Evolutionary conservation across 1,139 yeast species (phyloP).

Genomic region (Barnettozyma hawaiiensis): DNA sequence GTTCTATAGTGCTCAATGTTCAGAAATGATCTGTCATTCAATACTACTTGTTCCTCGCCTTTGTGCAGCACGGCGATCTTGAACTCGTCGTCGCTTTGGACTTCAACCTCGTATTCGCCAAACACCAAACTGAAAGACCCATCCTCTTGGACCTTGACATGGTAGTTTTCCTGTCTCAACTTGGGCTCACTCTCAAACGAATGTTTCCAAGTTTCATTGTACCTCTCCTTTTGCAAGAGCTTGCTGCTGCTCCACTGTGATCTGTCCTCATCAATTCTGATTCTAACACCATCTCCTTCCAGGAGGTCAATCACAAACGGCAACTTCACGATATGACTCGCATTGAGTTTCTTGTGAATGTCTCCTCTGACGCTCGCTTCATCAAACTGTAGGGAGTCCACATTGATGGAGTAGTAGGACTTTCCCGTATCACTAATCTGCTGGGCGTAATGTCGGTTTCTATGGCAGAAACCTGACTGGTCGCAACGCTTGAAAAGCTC

Average conservation of each 20-base stretch:
- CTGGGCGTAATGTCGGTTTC: constrained; percentile 70
- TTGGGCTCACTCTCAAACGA: constrained; percentile 39
- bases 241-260: constrained; percentile 30
- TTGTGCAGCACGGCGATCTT: constrained; percentile 43
- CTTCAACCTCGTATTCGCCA: constrained; percentile 40
- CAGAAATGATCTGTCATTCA: constrained; percentile 66
- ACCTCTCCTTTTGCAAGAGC: constrained; percentile 41
- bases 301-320: constrained; percentile 56
- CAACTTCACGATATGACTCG: constrained; percentile 28
- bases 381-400: constrained; percentile 32
- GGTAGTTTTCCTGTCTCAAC: constrained; percentile 4
- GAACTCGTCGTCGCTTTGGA: constrained; percentile 49
- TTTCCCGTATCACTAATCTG: constrained; percentile 34
- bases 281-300: constrained; percentile 47
- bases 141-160: constrained; percentile 17
- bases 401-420: constrained; percentile 52
- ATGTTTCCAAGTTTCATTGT: constrained; percentile 56
- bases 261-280: constrained; percentile 60
- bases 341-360: constrained; percentile 36
- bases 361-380: constrained; percentile 37
- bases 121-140: constrained; percentile 33
- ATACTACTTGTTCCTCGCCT: constrained; percentile 41
- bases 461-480: constrained; percentile 77
- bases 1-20: constrained; percentile 77
- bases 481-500: constrained; percentile 75